Evolutionary conservation across 2,329 filamentous ascomycete genomes (phyloP).

Genomic region (Aspergillus ruber): DNA sequence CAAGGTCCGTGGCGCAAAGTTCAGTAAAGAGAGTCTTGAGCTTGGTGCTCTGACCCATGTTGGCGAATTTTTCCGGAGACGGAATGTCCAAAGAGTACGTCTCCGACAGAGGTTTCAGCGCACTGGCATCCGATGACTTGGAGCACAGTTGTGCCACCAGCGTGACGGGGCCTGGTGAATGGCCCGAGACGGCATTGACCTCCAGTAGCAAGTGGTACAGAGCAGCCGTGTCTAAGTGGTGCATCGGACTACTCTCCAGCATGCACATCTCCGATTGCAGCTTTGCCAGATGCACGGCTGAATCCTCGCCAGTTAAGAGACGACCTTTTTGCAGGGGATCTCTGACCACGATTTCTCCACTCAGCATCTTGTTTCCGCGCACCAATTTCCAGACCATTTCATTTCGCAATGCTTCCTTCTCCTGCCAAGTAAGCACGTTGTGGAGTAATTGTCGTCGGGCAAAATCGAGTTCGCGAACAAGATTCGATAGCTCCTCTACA

Average conservation of each 20-base stretch:
- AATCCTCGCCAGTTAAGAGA: slow-evolving; percentile 85
- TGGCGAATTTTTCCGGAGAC: slow-evolving; percentile 63
- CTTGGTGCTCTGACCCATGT: slow-evolving; percentile 58
- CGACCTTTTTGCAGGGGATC: slow-evolving; percentile 77
- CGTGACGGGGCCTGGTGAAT: slow-evolving; percentile 66
- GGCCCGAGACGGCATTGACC: slow-evolving; percentile 72
- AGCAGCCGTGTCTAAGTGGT: slow-evolving; percentile 60
- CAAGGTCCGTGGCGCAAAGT: slow-evolving; percentile 67
- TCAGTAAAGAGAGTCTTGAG: slow-evolving; percentile 85
- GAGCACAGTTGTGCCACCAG: slow-evolving; percentile 72
- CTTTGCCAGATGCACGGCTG: slow-evolving; percentile 81
- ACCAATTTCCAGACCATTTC: slow-evolving; percentile 95
- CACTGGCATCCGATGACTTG: slow-evolving; percentile 58
- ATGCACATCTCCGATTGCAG: slow-evolving; percentile 95
- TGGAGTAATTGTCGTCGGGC: slow-evolving; percentile 85
- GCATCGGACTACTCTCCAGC: slow-evolving; percentile 71
- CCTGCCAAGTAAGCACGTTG: slow-evolving; percentile 81
- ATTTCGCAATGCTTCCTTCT: slow-evolving; percentile 74
- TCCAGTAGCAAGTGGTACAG: slow-evolving; percentile 79
- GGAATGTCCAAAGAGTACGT: slow-evolving; percentile 74
- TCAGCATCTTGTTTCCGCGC: slow-evolving; percentile 86
- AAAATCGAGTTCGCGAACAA: slow-evolving; percentile 78
- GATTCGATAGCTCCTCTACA: slow-evolving; percentile 71
- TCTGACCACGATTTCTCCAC: slow-evolving; percentile 88
- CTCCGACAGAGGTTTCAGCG: slow-evolving; percentile 68